Base-by-base conservation (phyloP, 306 rosid species). In the Rosa persica region DNA sequence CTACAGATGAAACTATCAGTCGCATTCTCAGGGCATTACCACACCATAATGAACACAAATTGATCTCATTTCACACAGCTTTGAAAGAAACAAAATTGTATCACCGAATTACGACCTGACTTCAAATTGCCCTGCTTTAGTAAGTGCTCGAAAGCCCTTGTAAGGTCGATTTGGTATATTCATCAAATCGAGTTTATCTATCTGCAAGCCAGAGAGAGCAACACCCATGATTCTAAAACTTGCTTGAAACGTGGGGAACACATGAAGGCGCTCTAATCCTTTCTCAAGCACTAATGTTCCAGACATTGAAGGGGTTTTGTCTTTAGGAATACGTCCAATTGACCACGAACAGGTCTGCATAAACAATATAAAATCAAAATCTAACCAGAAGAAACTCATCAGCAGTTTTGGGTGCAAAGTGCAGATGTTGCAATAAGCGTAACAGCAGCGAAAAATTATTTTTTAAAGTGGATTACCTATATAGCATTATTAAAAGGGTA, bases 71-170 rank as follows among this genome's bases (percentile, higher is more conserved):
- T 58, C 38, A 42, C 40, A 60, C 65, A 73, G 49, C 73, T 46
- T 73, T 73, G 30, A 67, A 75, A 46, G 51, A 5, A 57, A 8
- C 6, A 17, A 58, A n/a, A 19, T 22, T 36, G 11, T 20, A 1
- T 27, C 0, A 16, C 15, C 38, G 30, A 43, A 62, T 80, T 79
- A 91, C 17, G 92, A 91, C 74, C 98, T 87, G 69, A 95, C 96
- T 85, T 95, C 97, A 76, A 89, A 95, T 73, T 95, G 89, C 47
- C 98, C 98, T 8, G 90, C 98, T 16, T 84, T 86, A 16, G 97
- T 95, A 46, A 89, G 89, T 74, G 97, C 97, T 76, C 98, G 95
- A 82, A 95, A 92, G 30, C 98, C 98, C 89, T 95, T 92, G 85
- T 90, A 89, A 23, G 90, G 88, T 42, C 87, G 89, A 79, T 80